A percentile compares a stretch with the other conserved stretches of the same genome.
Evolutionary conservation across 306 rosid species (phyloP).

Genomic region (Myrica gale): DNA sequence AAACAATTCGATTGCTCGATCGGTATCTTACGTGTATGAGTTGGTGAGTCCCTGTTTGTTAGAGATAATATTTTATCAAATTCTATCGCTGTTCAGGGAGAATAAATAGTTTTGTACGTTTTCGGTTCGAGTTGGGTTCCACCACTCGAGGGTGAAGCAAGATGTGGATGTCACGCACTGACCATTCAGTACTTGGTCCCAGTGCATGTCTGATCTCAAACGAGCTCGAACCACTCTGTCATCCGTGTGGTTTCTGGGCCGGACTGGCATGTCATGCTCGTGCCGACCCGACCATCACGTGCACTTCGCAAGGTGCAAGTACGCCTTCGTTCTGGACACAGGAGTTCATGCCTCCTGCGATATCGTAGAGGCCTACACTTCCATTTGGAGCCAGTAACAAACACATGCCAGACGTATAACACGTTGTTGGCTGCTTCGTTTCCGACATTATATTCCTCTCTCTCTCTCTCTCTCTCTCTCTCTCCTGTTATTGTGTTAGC

Average conservation of each 20-base stretch:
- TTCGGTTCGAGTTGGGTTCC: slow-evolving; percentile 29
- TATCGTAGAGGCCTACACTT: slow-evolving; percentile 23
- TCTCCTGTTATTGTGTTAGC: slow-evolving; percentile 27
- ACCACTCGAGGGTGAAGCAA: slow-evolving; percentile 29
- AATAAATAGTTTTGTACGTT: slow-evolving; percentile 24
- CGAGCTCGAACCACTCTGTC: background rate
- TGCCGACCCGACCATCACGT: slow-evolving; percentile 36
- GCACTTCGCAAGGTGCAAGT: slow-evolving; percentile 23
- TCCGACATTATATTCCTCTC: slow-evolving; percentile 21
- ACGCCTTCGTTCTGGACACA: slow-evolving; percentile 10
- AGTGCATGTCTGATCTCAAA: background rate
- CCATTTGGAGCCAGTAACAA: slow-evolving; percentile 22
- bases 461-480: slow-evolving; percentile 24
- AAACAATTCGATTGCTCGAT: no score
- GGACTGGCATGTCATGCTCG: slow-evolving; percentile 22
- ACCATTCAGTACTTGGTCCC: slow-evolving; percentile 15
- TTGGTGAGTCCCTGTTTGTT: slow-evolving; percentile 24
- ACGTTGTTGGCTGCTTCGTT: slow-evolving; percentile 39
- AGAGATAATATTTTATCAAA: no score
- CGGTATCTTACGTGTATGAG: slow-evolving; percentile 13
- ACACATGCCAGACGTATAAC: slow-evolving; percentile 48
- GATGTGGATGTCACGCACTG: background rate
- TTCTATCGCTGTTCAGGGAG: no score
- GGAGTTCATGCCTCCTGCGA: slow-evolving; percentile 23
- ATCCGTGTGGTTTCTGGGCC: slow-evolving; percentile 29